Evolutionary conservation across 768 basidiomycete species (phyloP).

Genomic region (Tulasnella sp.): DNA sequence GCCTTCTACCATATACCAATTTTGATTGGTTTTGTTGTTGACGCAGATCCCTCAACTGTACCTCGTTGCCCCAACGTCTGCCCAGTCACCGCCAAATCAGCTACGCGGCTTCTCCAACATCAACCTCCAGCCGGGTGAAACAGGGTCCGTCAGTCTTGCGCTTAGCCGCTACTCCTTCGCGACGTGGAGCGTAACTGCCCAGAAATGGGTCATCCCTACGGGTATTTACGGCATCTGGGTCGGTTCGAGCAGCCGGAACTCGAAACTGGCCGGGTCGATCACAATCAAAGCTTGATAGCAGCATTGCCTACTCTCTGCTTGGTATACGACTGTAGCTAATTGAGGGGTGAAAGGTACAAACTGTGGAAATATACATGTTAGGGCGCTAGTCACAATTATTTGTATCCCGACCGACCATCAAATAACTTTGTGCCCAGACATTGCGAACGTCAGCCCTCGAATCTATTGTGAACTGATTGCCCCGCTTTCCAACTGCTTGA

Average conservation of each 20-base stretch:
- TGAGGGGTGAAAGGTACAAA: too few relatives aligned
- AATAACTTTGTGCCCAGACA: too few relatives aligned
- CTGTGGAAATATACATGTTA: too few relatives aligned
- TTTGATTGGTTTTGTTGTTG: background rate
- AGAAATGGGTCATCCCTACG: constrained; percentile 39
- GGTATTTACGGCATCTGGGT: constrained; percentile 44
- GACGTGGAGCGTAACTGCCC: constrained; percentile 42
- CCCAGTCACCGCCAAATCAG: constrained; percentile 40
- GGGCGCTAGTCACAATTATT: too few relatives aligned
- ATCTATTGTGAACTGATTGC: too few relatives aligned
- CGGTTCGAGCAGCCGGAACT: constrained; percentile 42
- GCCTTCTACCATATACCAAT: background rate
- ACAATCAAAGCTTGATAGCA: background rate
- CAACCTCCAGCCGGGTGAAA: constrained; percentile 30
- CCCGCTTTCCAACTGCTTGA: too few relatives aligned
- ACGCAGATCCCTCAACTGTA: constrained; percentile 39
- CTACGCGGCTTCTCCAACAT: constrained; percentile 44
- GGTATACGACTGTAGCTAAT: too few relatives aligned
- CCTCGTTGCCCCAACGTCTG: constrained; percentile 36
- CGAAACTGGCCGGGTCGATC: constrained; percentile 27
- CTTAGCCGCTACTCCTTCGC: constrained; percentile 29
- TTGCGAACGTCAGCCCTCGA: too few relatives aligned
- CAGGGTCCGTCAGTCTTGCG: constrained; percentile 29
- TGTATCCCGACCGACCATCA: too few relatives aligned
- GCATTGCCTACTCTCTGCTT: too few relatives aligned